A percentile compares a stretch with the other conserved stretches of the same genome.
These are phyloP conservation scores for Phytophthora agathidicida DNA, from an alignment of 352 stramenopile genomes.

Conservation along the genomic window DNA sequence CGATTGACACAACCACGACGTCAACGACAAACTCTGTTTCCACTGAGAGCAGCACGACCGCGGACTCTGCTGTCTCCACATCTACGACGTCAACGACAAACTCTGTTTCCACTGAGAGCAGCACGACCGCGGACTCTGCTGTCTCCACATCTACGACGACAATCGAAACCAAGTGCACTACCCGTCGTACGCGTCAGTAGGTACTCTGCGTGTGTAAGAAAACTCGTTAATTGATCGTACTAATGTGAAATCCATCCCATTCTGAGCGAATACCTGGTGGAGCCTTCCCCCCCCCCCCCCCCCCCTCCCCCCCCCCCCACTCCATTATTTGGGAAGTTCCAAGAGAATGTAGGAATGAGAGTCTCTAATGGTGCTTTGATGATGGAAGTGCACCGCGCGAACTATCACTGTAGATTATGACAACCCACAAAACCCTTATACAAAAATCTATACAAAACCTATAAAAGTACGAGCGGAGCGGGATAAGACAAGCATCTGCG, in stretches of 20 bases:
- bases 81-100: background rate
- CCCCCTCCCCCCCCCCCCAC: no score
- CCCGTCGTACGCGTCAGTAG: conserved; percentile 2
- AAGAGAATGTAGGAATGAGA: no score
- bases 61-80: background rate
- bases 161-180: conserved; percentile 1
- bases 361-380: no score
- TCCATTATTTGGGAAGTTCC: no score
- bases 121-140: background rate
- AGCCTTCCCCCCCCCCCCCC: no score
- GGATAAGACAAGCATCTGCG: conserved; percentile 13
- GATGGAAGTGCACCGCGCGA: no score
- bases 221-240: no score
- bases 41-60: background rate
- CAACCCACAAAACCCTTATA: background rate
- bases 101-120: background rate
- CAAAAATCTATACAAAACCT: conserved; percentile 4
- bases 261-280: no score
- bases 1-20: background rate
- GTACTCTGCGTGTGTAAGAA: background rate
- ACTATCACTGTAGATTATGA: background rate
- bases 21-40: background rate
- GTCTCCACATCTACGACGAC: background rate
- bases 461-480: no score
- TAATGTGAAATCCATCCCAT: no score